Evolutionary conservation across 805 yeast genomes (phyloP).

Genomic region (Wickerhamomyces hampshirensis): DNA sequence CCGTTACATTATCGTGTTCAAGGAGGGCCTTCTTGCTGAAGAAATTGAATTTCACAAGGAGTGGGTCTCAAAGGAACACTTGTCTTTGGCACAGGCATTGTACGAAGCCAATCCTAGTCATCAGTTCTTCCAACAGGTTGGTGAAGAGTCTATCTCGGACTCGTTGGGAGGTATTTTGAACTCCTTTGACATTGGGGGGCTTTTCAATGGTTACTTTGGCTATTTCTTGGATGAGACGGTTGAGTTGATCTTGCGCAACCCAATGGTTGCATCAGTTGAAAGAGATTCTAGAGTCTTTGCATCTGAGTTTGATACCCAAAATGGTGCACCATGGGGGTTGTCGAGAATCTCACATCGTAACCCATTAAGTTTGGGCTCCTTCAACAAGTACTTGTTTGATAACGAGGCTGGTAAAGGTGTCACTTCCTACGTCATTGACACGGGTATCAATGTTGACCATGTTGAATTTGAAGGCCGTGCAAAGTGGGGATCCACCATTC

Average conservation of each 20-base stretch:
- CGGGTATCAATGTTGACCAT: conserved; percentile 77
- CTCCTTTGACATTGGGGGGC: conserved; percentile 52
- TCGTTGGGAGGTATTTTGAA: conserved; percentile 53
- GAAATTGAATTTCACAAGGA: conserved; percentile 61
- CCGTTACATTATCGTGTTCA: conserved; percentile 83
- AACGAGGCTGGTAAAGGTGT: conserved; percentile 77
- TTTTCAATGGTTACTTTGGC: conserved; percentile 79
- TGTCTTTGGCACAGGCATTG: conserved; percentile 34
- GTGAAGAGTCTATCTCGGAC: conserved; percentile 22
- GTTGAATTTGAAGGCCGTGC: conserved; percentile 83
- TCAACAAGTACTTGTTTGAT: conserved; percentile 70
- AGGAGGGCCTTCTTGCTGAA: conserved; percentile 51
- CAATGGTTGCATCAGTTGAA: conserved; percentile 66
- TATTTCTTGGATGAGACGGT: conserved; percentile 71
- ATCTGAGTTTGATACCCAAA: conserved; percentile 59
- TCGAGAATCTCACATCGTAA: conserved; percentile 85
- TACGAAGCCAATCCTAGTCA: conserved; percentile 30
- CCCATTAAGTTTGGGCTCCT: conserved; percentile 59
- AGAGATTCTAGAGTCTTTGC: conserved; percentile 68
- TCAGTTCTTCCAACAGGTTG: conserved; percentile 33
- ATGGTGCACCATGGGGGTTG: conserved; percentile 93
- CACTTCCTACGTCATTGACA: conserved; percentile 83
- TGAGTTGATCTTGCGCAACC: conserved; percentile 65
- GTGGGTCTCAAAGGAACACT: conserved; percentile 55
- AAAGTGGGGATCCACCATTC: conserved; percentile 79